Base-by-base conservation (phyloP, 2,329 filamentous ascomycete genomes). In the Ascocoryne sarcoides region DNA sequence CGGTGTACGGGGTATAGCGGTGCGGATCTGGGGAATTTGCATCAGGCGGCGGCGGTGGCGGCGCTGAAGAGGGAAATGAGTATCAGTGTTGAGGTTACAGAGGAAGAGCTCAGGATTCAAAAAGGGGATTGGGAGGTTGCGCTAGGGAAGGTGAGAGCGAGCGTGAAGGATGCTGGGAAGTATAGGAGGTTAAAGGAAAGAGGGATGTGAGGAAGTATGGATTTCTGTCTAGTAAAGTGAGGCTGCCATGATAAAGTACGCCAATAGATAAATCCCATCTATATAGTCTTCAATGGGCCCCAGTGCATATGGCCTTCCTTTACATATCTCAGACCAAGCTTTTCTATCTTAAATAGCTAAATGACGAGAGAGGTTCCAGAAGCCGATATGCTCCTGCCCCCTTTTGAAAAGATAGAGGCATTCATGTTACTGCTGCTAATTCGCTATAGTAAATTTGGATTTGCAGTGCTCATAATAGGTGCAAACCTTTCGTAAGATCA, bases 1-100 rank as follows among this genome's bases (percentile, higher is more conserved):
- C 67, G 78, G 9, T 95, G 89, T 59, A 69, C 74, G 8, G 78
- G 84, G 17, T 96, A 90, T 61, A 90, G 83, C 44, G 78, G 77
- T 44, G 78, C 78, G 1, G 78, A 82, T 53, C 60, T 82, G 29
- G 68, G 70, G 21, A 76, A 75, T 48, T 64, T 79, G 26, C 58
- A 59, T 44, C 54, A 60, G 34, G 52, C 54, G 17, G 59, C 59
- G 30, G 59, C 56, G 10, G 52, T 59, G 8, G 59, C 57, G 18
- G 57, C 59, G 7, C 37, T 61, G 42, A 55, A 57, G 47, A 55
- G 58, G 37, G 55, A 56, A 38, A 57, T 52, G 49, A 21, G 12
- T 7, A 41, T 31, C 32, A 36, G 40, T 26, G 28, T 17, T 26
- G 43, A 38, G 20, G 20, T 12, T 5, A 23, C 15, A 7, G 26